A percentile compares a stretch with the other conserved stretches of the same genome.
Conservation (phyloP, 73 alveolate species). For the Tetrahymena malaccensis region DNA sequence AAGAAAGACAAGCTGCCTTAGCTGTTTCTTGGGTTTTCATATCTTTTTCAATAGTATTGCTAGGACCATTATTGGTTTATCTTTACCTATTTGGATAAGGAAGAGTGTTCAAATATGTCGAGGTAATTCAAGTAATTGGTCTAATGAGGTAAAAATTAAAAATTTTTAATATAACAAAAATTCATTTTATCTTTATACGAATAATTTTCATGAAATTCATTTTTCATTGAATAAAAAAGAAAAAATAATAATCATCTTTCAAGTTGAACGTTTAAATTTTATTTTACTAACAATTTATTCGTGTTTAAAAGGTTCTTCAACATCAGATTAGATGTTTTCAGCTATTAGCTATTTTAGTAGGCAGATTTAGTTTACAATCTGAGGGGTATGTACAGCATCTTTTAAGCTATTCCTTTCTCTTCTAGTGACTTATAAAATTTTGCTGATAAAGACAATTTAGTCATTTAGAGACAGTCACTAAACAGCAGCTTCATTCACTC, state of each 20-base stretch:
- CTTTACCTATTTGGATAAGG: neutral
- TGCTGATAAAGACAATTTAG: neutral
- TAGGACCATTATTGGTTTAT: neutral
- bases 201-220: no score
- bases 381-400: neutral
- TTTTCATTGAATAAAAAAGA: no score
- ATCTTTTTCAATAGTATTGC: neutral
- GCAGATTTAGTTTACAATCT: neutral
- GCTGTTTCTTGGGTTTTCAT: neutral
- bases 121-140: neutral
- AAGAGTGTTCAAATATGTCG: neutral
- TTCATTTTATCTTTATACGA: neutral
- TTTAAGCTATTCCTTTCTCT: neutral
- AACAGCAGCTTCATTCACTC: neutral
- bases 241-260: no score
- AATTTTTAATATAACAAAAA: neutral
- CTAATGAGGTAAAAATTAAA: neutral
- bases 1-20: neutral
- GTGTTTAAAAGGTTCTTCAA: neutral
- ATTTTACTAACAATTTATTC: neutral
- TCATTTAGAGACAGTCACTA: neutral
- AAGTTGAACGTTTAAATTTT: no score
- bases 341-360: neutral
- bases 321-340: neutral
- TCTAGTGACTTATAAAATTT: neutral